Evolutionary conservation across 805 yeast species (phyloP), one percentile per base, ranked within the genome.

Genomic region (Zygoascus tannicola): DNA sequence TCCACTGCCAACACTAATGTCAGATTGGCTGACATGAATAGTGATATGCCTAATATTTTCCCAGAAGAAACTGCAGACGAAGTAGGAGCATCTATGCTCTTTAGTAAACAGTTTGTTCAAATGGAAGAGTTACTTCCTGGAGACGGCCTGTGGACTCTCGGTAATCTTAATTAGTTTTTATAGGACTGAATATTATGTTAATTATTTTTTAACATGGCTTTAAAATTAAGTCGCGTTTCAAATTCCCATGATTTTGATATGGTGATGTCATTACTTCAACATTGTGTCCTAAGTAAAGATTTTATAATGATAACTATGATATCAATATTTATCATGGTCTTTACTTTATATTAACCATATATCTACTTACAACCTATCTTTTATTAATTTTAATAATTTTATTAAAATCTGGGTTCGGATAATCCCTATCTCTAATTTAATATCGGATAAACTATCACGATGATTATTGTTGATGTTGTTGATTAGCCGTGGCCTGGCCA

Each of bases 81-180:
- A 12, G 32, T 16, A 19, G 34, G 16, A 8, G 16, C 20, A 8
- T 38, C 41, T 7, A 15, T 28, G 4, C 19, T 38, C 22, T 38
- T 38, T 15, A 22, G 34, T n/a, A 22, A 36, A 14, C 44, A 18
- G 39, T 41, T 28, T 18, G 45, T 38, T 14, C 40, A 35, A 4
- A 34, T 46, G 33, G 49, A 46, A 10, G 49, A 46, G 7, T 26
- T 46, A 35, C 38, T 43, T 32, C 30, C 22, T 19, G 12, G 14
- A 10, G 32, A 28, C 32, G 14, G 32, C 32, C 32, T 10, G 12
- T 28, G 14, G 12, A 10, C 32, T 28, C 14, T 28, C 32, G 32
- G 32, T 28, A 10, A 10, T 28, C 32, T 14, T 10, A 28, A 28
- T 14, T 28, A 10, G 14, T 28, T 14, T 28, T 10, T 28, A 14